A percentile compares a stretch with the other conserved stretches of the same genome.
Conservation (phyloP, 2,329 filamentous ascomycete species). For the Fusarium multiceps region DNA sequence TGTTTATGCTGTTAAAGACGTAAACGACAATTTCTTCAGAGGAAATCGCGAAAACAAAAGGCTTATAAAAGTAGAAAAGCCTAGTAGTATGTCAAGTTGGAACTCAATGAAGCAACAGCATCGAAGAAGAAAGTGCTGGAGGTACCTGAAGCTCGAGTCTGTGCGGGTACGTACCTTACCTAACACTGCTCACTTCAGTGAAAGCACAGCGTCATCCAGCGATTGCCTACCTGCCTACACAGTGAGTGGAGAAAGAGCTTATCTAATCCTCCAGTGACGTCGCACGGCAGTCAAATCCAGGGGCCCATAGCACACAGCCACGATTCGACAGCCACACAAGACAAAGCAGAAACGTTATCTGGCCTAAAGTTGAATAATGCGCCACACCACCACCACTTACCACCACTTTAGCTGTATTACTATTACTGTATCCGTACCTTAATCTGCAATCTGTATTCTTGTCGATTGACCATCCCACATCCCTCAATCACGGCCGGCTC, state of each 20-base stretch:
- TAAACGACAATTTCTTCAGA: background rate
- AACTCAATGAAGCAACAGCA: slow-evolving; percentile 34
- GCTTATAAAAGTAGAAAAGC: slow-evolving; percentile 11
- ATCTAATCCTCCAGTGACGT: slow-evolving; percentile 37
- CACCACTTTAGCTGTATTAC: slow-evolving; percentile 1
- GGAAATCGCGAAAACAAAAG: background rate
- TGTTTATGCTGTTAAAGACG: background rate
- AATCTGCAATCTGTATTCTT: slow-evolving; percentile 25
- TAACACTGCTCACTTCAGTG: background rate
- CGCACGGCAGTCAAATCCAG: slow-evolving; percentile 23
- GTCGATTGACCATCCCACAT: slow-evolving; percentile 20
- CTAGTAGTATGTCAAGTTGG: slow-evolving; percentile 27
- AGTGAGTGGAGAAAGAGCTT: slow-evolving; percentile 16
- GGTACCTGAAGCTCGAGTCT: slow-evolving; percentile 10
- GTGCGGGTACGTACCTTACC: slow-evolving; percentile 26
- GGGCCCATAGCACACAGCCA: slow-evolving; percentile 21
- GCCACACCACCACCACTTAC: slow-evolving; percentile 34
- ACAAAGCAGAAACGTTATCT: slow-evolving; percentile 27
- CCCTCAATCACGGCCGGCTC: slow-evolving; percentile 16
- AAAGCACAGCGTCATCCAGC: slow-evolving; percentile 46
- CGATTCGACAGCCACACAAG: slow-evolving; percentile 15
- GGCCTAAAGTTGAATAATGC: slow-evolving; percentile 36
- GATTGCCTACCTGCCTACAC: slow-evolving; percentile 35
- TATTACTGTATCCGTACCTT: slow-evolving; percentile 7
- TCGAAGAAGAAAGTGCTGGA: slow-evolving; percentile 11